Conservation (phyloP, 2,329 filamentous ascomycete species). For the Plenodomus tracheiphilus region DNA sequence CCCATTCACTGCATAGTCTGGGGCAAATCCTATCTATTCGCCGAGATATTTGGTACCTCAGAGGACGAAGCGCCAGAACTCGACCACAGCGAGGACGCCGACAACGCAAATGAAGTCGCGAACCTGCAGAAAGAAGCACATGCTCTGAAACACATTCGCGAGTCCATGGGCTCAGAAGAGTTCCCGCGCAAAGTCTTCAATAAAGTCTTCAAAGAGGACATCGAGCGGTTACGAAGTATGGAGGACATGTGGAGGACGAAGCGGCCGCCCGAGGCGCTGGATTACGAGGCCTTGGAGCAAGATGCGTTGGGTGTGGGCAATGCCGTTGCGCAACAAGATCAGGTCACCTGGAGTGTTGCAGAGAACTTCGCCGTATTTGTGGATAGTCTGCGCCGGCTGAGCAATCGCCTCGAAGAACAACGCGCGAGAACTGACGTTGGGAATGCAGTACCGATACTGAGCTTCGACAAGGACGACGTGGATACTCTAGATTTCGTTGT, state of each 20-base stretch:
- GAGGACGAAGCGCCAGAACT: slow-evolving; percentile 82
- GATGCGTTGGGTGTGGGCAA: slow-evolving; percentile 56
- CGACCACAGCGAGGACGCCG: slow-evolving; percentile 76
- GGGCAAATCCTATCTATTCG: slow-evolving; percentile 95
- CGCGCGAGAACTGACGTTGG: slow-evolving; percentile 58
- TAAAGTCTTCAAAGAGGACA: slow-evolving; percentile 88
- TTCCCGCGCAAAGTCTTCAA: slow-evolving; percentile 84
- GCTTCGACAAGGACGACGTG: slow-evolving; percentile 95
- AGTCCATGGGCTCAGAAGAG: slow-evolving; percentile 74
- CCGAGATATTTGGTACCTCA: slow-evolving; percentile 89
- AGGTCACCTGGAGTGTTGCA: slow-evolving; percentile 75
- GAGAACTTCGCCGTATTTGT: slow-evolving; percentile 88
- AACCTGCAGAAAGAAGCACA: slow-evolving; percentile 83
- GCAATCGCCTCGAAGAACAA: slow-evolving; percentile 69
- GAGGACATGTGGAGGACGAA: slow-evolving; percentile 96
- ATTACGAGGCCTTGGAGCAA: slow-evolving; percentile 65
- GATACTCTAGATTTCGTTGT: slow-evolving; percentile 95
- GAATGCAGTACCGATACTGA: slow-evolving; percentile 63
- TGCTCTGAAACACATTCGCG: slow-evolving; percentile 79
- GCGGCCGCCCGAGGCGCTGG: slow-evolving; percentile 71
- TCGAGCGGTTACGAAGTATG: slow-evolving; percentile 80
- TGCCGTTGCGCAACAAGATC: slow-evolving; percentile 66
- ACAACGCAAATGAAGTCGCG: slow-evolving; percentile 86
- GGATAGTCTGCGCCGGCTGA: slow-evolving; percentile 78
- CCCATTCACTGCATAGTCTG: slow-evolving; percentile 99